Percentiles rank a stretch among this genome's conserved stretches.
Evolutionary conservation across 345 rosid genomes (phyloP).

Genomic region (Hibiscus mutabilis): DNA sequence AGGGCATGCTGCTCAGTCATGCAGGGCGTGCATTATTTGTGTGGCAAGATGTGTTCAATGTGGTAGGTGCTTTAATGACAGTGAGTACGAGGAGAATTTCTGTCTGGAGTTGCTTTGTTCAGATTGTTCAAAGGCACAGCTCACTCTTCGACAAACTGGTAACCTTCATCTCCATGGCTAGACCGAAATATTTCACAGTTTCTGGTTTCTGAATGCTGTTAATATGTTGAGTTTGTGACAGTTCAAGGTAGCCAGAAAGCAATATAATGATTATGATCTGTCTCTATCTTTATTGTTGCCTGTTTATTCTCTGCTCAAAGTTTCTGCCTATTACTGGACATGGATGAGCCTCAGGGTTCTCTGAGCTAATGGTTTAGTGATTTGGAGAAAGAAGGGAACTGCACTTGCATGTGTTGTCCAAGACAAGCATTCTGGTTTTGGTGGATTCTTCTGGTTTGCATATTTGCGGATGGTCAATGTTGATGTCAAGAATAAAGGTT

Average conservation of each 20-base stretch:
- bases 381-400: background rate
- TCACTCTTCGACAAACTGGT: background rate
- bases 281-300: conserved; percentile 5
- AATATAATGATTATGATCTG: background rate
- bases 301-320: conserved; percentile 4
- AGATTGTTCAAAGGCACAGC: conserved; percentile 40
- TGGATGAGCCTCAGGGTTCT: conserved; percentile 1
- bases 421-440: background rate
- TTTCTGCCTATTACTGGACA: conserved; percentile 1
- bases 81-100: conserved; percentile 82
- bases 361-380: conserved; percentile 4
- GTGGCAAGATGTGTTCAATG: conserved; percentile 74
- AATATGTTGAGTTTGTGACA: background rate
- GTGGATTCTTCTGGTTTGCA: background rate
- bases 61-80: conserved; percentile 79
- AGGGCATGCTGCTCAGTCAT: conserved; percentile 29
- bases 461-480: background rate
- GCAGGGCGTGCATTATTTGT: conserved; percentile 89
- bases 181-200: conserved; percentile 12
- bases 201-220: conserved; percentile 17
- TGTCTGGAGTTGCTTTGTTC: conserved; percentile 73
- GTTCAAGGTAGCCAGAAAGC: background rate
- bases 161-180: conserved; percentile 17
- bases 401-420: background rate
- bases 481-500: background rate